A percentile compares a stretch with the other conserved stretches of the same genome.
Conservation (phyloP, 371 early-diverging fungal species). For the Syncephalastrum monosporum region DNA sequence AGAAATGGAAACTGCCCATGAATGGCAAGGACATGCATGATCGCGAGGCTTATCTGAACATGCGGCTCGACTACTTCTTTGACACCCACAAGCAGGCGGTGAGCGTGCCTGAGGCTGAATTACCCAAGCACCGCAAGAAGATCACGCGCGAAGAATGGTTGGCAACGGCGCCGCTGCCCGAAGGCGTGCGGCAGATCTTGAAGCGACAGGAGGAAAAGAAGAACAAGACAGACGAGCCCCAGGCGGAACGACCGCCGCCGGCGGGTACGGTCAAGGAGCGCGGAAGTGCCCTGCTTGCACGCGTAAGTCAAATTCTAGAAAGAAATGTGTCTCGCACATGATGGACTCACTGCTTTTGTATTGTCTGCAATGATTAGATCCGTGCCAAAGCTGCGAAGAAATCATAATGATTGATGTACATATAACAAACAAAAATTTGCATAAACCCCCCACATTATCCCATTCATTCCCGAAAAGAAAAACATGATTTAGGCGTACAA, state of each 20-base stretch:
- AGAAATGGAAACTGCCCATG: constrained; percentile 29
- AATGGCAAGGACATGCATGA: constrained; percentile 29
- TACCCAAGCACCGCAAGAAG: constrained; percentile 29
- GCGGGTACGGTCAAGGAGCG: constrained; percentile 36
- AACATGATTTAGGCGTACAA: too few species aligned
- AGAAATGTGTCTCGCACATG: too few species aligned
- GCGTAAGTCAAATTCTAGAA: constrained; percentile 22
- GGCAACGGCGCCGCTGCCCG: constrained; percentile 28
- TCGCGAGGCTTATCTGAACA: constrained; percentile 20
- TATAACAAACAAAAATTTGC: too few species aligned
- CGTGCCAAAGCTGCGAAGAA: constrained; percentile 16
- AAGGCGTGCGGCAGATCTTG: constrained; percentile 30
- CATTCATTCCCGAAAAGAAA: too few species aligned
- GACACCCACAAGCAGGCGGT: constrained; percentile 15
- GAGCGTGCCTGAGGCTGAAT: constrained; percentile 35
- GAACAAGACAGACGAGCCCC: constrained; percentile 11
- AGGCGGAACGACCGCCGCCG: constrained; percentile 19
- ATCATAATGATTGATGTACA: neutral
- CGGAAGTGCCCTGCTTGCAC: constrained; percentile 33
- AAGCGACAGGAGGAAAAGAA: constrained; percentile 24
- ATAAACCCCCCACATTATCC: too few species aligned
- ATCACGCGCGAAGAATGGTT: constrained; percentile 36
- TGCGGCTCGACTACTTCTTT: constrained; percentile 23
- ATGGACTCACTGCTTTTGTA: neutral
- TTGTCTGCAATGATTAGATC: constrained; percentile 4